These are phyloP conservation scores for Suillus plorans DNA, from an alignment of 768 basidiomycete genomes.

Conservation along the genomic window DNA sequence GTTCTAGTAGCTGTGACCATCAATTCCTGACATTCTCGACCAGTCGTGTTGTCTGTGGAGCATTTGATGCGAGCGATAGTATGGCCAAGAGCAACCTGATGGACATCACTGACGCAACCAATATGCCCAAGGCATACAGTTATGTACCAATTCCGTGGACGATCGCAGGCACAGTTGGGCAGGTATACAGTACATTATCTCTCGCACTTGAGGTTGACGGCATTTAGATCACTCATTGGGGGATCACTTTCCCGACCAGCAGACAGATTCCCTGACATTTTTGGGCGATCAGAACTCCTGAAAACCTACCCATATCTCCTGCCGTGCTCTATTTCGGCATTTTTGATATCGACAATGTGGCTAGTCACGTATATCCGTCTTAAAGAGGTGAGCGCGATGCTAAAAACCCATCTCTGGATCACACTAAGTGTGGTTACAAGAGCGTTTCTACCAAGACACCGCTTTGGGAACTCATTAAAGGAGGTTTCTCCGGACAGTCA, in stretches of 20 bases:
- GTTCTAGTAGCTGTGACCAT: background rate
- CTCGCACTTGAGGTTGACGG: conserved; percentile 1
- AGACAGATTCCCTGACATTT: conserved; percentile 61
- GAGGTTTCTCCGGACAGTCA: background rate
- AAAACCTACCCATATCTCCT: conserved; percentile 71
- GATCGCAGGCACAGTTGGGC: conserved; percentile 42
- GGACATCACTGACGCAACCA: conserved; percentile 39
- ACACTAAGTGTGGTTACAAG: background rate
- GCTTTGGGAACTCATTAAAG: background rate
- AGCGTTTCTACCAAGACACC: background rate
- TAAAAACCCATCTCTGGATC: background rate
- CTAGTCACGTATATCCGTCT: conserved; percentile 49
- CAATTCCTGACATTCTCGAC: background rate
- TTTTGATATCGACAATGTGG: conserved; percentile 50
- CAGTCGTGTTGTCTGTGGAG: conserved; percentile 46
- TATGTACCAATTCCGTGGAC: conserved; percentile 54
- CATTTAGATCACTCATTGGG: conserved; percentile 53
- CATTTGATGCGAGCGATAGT: conserved; percentile 53
- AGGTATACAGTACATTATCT: conserved; percentile 13
- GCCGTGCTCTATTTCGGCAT: conserved; percentile 62
- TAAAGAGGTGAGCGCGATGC: conserved; percentile 43
- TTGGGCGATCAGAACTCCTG: conserved; percentile 58
- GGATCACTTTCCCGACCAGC: conserved; percentile 62
- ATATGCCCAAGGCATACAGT: conserved; percentile 45
- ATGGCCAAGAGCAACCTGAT: conserved; percentile 41